Base-by-base conservation (phyloP, 2,329 filamentous ascomycete species). In the Monosporascus sp. region DNA sequence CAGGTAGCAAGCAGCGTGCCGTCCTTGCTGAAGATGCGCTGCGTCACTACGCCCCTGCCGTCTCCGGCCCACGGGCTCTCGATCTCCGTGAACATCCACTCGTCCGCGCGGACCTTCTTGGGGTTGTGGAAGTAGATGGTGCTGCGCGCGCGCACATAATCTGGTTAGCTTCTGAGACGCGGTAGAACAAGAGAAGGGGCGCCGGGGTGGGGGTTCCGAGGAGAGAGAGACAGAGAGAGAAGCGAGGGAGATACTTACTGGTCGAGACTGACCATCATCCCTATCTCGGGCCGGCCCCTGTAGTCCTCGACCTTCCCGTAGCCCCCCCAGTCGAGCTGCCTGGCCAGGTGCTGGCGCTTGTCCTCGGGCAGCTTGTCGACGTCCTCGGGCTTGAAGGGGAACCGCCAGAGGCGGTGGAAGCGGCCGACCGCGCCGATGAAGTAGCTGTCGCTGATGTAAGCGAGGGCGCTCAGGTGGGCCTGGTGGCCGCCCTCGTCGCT, bases 371-470 rank as follows among this genome's bases (percentile, higher is more conserved):
- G 69, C 15, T 70, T 65, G n/a, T 79, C 74, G n/a, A 84, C 74
- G 37, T 81, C 76, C 51, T 78, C 71, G 2, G 77, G 76, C 14
- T 74, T 56, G 48, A 77, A 79, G 1, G 80, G 82, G 67, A 89
- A 90, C 15, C 89, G 80, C 81, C 88, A 92, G 37, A 97, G 78
- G 52, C 83, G 80, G 70, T 97, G 92, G 51, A 92, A 85, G 20
- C 90, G 83, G 27, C 86, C 78, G 7, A 97, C 83, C 2, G 92
- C 97, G 39, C 89, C 92, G 69, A 97, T 92, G 72, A 99, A 97
- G 74, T 89, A 94, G 66, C 82, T 88, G 72, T 97, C 93, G 25
- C 86, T 90, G 75, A 97, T 89, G 74, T 97, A 99, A 24, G 93
- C 93, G 56, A 99, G 78, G 8, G 94, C 94, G 38, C 83, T 87